Evolutionary conservation across 1,284 basidiomycete species (phyloP).

Genomic region (Coriolopsis trogii): DNA sequence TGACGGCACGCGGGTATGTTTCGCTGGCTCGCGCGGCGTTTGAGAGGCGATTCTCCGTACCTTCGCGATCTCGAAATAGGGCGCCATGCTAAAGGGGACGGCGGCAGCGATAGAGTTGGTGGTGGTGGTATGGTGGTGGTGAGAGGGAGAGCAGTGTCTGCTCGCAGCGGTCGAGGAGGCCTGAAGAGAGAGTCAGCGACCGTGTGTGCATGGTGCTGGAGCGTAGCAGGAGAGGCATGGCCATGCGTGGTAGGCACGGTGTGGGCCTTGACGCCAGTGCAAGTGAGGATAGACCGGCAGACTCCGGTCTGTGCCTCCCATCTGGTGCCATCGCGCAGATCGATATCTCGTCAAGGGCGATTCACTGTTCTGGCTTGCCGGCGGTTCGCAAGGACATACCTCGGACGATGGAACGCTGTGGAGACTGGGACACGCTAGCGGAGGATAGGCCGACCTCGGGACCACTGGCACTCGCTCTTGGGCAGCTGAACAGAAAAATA

Average conservation of each 20-base stretch:
- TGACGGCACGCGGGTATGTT: too few relatives aligned
- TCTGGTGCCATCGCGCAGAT: conserved; percentile 28
- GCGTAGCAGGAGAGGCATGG: not conserved
- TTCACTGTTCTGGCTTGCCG: conserved; percentile 6
- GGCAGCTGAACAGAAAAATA: not conserved
- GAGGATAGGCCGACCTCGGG: not conserved
- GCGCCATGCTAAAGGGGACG: too few relatives aligned
- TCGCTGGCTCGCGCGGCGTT: conserved; percentile 20
- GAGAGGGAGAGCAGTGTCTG: not conserved
- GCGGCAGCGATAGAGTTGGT: too few relatives aligned
- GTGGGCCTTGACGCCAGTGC: not conserved
- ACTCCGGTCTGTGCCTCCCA: conserved; percentile 6
- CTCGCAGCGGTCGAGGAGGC: too few relatives aligned
- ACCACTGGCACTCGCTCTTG: too few relatives aligned
- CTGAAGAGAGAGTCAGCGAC: too few relatives aligned
- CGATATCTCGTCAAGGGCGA: conserved; percentile 25
- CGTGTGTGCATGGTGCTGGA: conserved; percentile 3
- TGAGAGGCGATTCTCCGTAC: conserved; percentile 39
- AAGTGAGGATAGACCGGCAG: conserved; percentile 11
- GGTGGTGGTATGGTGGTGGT: too few relatives aligned
- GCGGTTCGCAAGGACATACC: conserved; percentile 16
- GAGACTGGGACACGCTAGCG: not conserved
- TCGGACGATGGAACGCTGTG: conserved; percentile 6
- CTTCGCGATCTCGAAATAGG: conserved; percentile 85
- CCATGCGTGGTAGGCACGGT: not conserved